These are phyloP conservation scores for Sclerotinia subarctica DNA, from an alignment of 2,329 filamentous ascomycete species.

Conservation along the genomic window DNA sequence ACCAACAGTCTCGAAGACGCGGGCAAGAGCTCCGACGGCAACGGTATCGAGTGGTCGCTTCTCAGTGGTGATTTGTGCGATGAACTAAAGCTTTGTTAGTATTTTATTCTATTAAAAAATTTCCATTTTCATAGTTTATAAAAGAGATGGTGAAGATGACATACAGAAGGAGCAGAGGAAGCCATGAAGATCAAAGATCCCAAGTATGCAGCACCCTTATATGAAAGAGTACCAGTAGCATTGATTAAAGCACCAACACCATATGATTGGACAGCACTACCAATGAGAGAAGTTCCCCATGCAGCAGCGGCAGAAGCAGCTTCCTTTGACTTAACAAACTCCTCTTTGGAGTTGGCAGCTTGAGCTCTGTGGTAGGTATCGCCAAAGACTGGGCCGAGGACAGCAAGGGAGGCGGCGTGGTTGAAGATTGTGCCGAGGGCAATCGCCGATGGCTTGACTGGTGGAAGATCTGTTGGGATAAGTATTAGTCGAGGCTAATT, in stretches of 20 bases:
- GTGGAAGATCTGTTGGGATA: slow-evolving; percentile 52
- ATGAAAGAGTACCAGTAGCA: slow-evolving; percentile 88
- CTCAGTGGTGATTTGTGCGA: slow-evolving; percentile 83
- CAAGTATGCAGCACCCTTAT: slow-evolving; percentile 95
- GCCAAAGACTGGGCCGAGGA: slow-evolving; percentile 87
- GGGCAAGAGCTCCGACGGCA: slow-evolving; percentile 77
- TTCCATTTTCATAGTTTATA: background rate
- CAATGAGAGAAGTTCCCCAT: slow-evolving; percentile 86
- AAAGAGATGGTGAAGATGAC: slow-evolving; percentile 39
- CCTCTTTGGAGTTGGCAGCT: slow-evolving; percentile 88
- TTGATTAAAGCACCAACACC: slow-evolving; percentile 89
- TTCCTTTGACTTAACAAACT: slow-evolving; percentile 93
- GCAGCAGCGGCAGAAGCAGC: slow-evolving; percentile 81
- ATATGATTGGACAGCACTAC: slow-evolving; percentile 85
- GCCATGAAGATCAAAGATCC: slow-evolving; percentile 89
- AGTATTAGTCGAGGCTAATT: slow-evolving; percentile 6
- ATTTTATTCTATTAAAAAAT: background rate
- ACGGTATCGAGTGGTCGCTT: slow-evolving; percentile 89
- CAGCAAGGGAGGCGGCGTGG: slow-evolving; percentile 83
- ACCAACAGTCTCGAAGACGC: slow-evolving; percentile 89
- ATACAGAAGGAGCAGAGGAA: slow-evolving; percentile 79
- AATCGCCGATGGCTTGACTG: slow-evolving; percentile 97
- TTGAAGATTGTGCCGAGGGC: slow-evolving; percentile 95
- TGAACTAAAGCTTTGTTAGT: slow-evolving; percentile 55
- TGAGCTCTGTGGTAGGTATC: slow-evolving; percentile 93